These are phyloP conservation scores for Wickerhamomyces canadensis DNA, from an alignment of 805 yeast species.

Conservation along the genomic window DNA sequence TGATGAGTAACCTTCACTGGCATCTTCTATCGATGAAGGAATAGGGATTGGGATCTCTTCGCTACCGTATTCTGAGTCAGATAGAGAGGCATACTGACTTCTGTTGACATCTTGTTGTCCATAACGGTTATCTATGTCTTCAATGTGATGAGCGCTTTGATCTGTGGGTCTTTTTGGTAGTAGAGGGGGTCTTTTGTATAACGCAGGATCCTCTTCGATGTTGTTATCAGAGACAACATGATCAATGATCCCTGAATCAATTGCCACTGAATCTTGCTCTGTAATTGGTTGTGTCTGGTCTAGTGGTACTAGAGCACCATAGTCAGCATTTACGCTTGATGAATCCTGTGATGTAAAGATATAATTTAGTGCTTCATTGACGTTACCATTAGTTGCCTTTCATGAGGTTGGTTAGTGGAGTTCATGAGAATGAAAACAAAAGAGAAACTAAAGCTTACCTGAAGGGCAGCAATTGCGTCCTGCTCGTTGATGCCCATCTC, in stretches of 20 bases:
- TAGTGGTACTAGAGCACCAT: too few species aligned
- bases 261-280: not conserved
- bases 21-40: not conserved
- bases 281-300: too few species aligned
- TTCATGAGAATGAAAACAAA: not conserved
- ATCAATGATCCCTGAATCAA: not conserved
- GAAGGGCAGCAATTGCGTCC: conserved; percentile 34
- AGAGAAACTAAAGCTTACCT: conserved; percentile 6
- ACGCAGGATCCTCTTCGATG: too few species aligned
- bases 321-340: not conserved
- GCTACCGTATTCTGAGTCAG: too few species aligned
- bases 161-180: too few species aligned
- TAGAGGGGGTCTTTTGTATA: too few species aligned
- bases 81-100: too few species aligned
- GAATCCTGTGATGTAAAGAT: conserved; percentile 27
- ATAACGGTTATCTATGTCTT: not conserved
- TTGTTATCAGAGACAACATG: not conserved
- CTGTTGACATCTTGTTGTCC: not conserved
- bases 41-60: not conserved
- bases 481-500: conserved; percentile 38
- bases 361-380: conserved; percentile 30
- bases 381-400: conserved; percentile 23
- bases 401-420: not conserved
- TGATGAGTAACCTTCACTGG: not conserved
- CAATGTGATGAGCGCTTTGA: too few species aligned